These are phyloP conservation scores for Lentinula raphanica DNA, from an alignment of 768 basidiomycete species.

Conservation along the genomic window DNA sequence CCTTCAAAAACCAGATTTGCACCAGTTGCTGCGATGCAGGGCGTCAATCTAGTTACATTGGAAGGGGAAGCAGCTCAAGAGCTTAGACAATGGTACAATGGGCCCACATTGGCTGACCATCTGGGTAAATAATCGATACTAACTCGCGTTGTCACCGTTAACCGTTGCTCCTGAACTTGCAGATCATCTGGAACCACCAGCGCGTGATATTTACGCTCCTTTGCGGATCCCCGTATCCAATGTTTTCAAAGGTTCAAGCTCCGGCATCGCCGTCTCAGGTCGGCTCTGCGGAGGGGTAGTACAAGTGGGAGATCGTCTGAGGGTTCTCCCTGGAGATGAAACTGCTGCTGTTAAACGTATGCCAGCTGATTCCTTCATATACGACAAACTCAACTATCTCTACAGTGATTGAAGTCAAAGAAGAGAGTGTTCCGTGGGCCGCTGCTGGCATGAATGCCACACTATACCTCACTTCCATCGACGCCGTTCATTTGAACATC, in stretches of 20 bases:
- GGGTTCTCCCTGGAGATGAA: constrained; percentile 91
- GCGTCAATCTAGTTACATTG: constrained; percentile 68
- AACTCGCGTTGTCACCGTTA: not conserved
- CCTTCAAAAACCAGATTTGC: constrained; percentile 75
- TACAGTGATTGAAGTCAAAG: constrained; percentile 82
- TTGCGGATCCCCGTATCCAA: constrained; percentile 89
- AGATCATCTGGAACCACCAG: constrained; percentile 82
- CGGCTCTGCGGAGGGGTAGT: constrained; percentile 83
- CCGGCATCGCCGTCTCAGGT: constrained; percentile 75
- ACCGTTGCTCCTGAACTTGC: not conserved
- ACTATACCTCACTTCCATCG: constrained; percentile 75
- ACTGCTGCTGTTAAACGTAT: constrained; percentile 70
- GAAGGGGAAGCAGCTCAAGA: constrained; percentile 40
- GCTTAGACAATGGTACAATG: constrained; percentile 75
- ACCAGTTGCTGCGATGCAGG: constrained; percentile 87
- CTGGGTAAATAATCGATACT: constrained; percentile 48
- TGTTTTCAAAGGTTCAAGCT: constrained; percentile 85
- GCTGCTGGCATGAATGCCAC: constrained; percentile 89
- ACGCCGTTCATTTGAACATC: constrained; percentile 79
- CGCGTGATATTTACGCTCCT: constrained; percentile 68
- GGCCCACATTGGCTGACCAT: constrained; percentile 77
- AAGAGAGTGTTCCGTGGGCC: constrained; percentile 75
- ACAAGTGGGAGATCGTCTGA: constrained; percentile 85
- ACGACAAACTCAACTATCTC: not conserved
- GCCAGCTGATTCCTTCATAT: constrained; percentile 8